Conservation (phyloP, 371 early-diverging fungal species). For the Apophysomyces sp. region DNA sequence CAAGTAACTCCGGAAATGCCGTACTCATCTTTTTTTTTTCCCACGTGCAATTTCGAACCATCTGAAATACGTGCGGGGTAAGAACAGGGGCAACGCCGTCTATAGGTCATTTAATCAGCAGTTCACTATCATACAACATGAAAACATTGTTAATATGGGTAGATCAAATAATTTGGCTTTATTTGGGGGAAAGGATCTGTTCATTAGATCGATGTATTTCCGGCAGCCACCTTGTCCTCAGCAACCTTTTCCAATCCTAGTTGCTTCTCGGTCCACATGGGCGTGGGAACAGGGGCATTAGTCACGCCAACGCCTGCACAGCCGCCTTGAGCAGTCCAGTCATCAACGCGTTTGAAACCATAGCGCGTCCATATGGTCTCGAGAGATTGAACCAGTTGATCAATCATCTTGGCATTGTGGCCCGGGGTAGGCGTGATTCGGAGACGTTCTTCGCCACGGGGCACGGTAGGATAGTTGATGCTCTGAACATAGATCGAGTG, state of each 20-base stretch:
- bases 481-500: constrained; percentile 95
- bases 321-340: constrained; percentile 88
- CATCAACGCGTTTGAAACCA: constrained; percentile 76
- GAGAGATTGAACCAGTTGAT: constrained; percentile 82
- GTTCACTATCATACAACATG: too few species aligned
- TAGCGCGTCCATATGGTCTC: constrained; percentile 86
- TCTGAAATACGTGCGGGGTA: too few species aligned
- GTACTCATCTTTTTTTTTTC: too few species aligned
- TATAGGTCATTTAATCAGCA: too few species aligned
- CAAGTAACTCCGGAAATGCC: too few species aligned
- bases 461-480: constrained; percentile 98
- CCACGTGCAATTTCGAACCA: too few species aligned
- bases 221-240: constrained; percentile 10
- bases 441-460: constrained; percentile 94
- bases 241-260: constrained; percentile 35
- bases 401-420: constrained; percentile 81
- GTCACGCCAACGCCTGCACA: constrained; percentile 83
- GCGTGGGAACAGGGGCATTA: constrained; percentile 35
- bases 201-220: neutral
- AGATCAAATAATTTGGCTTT: too few species aligned
- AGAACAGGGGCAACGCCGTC: too few species aligned
- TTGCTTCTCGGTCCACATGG: constrained; percentile 68
- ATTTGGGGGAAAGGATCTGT: too few species aligned
- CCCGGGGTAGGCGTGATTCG: constrained; percentile 98
- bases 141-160: too few species aligned